Percentiles rank a stretch among this genome's conserved stretches.
Evolutionary conservation across 768 basidiomycete species (phyloP).

Genomic region (Tremella yokohamensis): DNA sequence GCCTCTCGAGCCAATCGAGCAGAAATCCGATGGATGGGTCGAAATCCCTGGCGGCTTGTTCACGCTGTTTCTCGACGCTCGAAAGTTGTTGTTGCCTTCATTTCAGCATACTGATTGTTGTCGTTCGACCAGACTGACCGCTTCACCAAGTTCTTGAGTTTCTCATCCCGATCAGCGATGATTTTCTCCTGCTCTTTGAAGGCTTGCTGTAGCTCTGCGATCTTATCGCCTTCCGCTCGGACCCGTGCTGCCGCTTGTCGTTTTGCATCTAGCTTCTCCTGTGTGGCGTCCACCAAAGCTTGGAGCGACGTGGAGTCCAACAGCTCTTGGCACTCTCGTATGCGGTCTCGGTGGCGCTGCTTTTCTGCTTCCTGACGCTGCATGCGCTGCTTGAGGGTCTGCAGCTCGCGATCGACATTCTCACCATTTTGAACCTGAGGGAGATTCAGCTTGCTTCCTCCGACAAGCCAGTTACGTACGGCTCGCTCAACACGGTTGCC

Average conservation of each 20-base stretch:
- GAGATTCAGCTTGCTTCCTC: neutral
- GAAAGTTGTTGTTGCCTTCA: constrained; percentile 22
- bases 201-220: neutral
- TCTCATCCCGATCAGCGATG: neutral
- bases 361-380: constrained; percentile 3
- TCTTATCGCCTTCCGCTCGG: neutral
- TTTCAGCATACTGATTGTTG: neutral
- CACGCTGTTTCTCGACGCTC: constrained; percentile 39
- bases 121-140: too few relatives aligned
- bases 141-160: constrained; percentile 24
- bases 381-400: neutral
- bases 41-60: constrained; percentile 57
- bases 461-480: too few relatives aligned
- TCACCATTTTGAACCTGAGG: neutral
- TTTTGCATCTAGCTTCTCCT: constrained; percentile 28
- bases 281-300: neutral
- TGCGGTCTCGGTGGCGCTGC: neutral
- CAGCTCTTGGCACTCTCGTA: constrained; percentile 9
- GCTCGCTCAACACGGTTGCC: too few relatives aligned
- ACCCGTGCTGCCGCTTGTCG: neutral
- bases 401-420: neutral
- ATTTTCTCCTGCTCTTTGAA: neutral
- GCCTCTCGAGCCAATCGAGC: constrained; percentile 48
- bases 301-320: neutral
- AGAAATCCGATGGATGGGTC: constrained; percentile 53